Conservation (phyloP, 2,329 filamentous ascomycete genomes). For the Botryosphaeria dothidea region DNA sequence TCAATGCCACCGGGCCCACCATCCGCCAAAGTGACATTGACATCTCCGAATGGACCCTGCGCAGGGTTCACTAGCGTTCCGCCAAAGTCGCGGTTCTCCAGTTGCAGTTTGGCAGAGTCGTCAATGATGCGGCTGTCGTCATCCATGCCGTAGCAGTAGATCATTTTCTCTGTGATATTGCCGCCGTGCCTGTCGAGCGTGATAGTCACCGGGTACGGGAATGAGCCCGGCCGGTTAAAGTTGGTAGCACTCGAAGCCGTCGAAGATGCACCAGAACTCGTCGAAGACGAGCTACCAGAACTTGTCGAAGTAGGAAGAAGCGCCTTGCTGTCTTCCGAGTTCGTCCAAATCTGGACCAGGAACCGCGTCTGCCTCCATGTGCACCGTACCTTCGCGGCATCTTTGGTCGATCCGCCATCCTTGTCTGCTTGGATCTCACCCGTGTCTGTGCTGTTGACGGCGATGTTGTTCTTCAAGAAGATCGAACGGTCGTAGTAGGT, state of each 20-base stretch:
- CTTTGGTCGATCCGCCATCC: constrained; percentile 51
- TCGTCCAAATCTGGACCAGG: constrained; percentile 64
- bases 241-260: constrained; percentile 42
- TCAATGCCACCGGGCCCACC: constrained; percentile 51
- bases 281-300: constrained; percentile 19
- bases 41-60: constrained; percentile 44
- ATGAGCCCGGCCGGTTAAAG: constrained; percentile 56
- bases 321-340: constrained; percentile 41
- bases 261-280: constrained; percentile 28
- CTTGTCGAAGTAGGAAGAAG: constrained; percentile 27
- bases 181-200: constrained; percentile 63
- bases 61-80: constrained; percentile 55
- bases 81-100: constrained; percentile 55
- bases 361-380: constrained; percentile 64
- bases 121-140: constrained; percentile 47
- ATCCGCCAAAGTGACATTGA: constrained; percentile 24
- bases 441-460: constrained; percentile 37
- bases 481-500: constrained; percentile 86
- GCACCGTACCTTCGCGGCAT: constrained; percentile 51
- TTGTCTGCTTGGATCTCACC: constrained; percentile 46
- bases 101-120: constrained; percentile 47
- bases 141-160: constrained; percentile 63
- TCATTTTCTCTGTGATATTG: constrained; percentile 52
- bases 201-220: constrained; percentile 63
- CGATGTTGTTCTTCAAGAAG: constrained; percentile 68